These are phyloP conservation scores for Colletotrichum abscissum DNA, from an alignment of 2,329 filamentous ascomycete species.

Conservation along the genomic window DNA sequence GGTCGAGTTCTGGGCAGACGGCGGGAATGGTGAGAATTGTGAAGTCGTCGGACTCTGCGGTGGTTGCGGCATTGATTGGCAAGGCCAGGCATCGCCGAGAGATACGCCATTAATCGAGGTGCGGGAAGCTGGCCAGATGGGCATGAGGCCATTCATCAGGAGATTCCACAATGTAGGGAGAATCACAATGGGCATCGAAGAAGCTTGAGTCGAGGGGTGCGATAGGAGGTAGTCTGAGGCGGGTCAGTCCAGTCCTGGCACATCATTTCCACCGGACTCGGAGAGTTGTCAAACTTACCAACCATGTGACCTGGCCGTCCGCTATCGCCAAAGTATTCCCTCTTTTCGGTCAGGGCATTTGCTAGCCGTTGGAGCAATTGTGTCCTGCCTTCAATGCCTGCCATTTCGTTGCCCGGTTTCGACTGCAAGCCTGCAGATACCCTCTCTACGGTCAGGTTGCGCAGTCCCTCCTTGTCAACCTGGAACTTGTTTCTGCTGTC, in stretches of 20 bases:
- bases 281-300: slow-evolving; percentile 63
- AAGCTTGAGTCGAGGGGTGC: slow-evolving; percentile 89
- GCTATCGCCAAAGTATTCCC: slow-evolving; percentile 85
- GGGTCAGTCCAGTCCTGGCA: slow-evolving; percentile 37
- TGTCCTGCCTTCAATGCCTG: slow-evolving; percentile 86
- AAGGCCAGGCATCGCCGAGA: slow-evolving; percentile 95
- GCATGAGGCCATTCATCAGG: slow-evolving; percentile 85
- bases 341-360: slow-evolving; percentile 78
- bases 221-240: slow-evolving; percentile 87
- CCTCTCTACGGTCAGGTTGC: slow-evolving; percentile 76
- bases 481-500: slow-evolving; percentile 84
- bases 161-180: slow-evolving; percentile 91
- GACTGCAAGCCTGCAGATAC: slow-evolving; percentile 89
- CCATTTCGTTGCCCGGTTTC: slow-evolving; percentile 80
- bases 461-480: slow-evolving; percentile 86
- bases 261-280: not conserved
- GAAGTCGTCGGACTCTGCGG: slow-evolving; percentile 58
- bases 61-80: slow-evolving; percentile 78
- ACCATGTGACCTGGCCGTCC: slow-evolving; percentile 94
- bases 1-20: slow-evolving; percentile 56
- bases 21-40: slow-evolving; percentile 60
- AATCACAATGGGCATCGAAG: slow-evolving; percentile 87
- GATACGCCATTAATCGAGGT: slow-evolving; percentile 88
- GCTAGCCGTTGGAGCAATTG: slow-evolving; percentile 81
- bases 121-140: slow-evolving; percentile 90